Base-by-base conservation (phyloP, 495 filamentous ascomycete genomes). In the Hypomontagnella monticulosa region DNA sequence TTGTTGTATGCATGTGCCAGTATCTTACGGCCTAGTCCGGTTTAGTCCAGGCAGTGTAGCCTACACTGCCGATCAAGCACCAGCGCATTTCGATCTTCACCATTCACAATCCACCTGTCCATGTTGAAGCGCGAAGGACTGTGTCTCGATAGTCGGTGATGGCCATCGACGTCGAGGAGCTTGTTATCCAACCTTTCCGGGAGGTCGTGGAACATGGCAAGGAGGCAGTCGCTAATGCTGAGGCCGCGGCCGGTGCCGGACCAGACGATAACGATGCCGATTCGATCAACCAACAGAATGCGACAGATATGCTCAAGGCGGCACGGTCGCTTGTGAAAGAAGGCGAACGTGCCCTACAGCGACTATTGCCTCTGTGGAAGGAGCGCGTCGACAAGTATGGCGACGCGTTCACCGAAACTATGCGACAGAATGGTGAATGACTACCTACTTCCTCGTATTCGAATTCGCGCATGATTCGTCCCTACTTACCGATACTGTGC, bases 131-230 rank as follows among this genome's bases (percentile, higher is more conserved):
- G 43, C 57, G 20, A 38, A 33, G 20, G 8, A 18, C 44, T 43
- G 56, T 50, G 33, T 52, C 57, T 61, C 47, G 59, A 67, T 43
- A 52, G 68, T 50, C 57, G 52, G 54, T 67, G 57, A 76, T 76
- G 76, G 71, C 67, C n/a, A 61, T 72, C 33, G 74, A 75, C 20
- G 69, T 67, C 40, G 74, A 78, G 61, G 71, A 76, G 20, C 73
- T 76, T 16, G 44, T 79, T 34, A 73, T 79, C 55, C 73, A 69
- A 36, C 77, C 77, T 19, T 76, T 79, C 40, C 63, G 62, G 47
- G 77, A 76, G 34, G 75, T 78, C 1, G 70, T 75, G 3, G 70
- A 71, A 12, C 65, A 67, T n/a, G 77, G 68, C 16, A 72, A 69
- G 18, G 63, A 67, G 10, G 77, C 75, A 16, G 36, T 74, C 32